phyloP scores from a whole-genome alignment of 345 rosid genomes.

The Litchi chinensis region DNA sequence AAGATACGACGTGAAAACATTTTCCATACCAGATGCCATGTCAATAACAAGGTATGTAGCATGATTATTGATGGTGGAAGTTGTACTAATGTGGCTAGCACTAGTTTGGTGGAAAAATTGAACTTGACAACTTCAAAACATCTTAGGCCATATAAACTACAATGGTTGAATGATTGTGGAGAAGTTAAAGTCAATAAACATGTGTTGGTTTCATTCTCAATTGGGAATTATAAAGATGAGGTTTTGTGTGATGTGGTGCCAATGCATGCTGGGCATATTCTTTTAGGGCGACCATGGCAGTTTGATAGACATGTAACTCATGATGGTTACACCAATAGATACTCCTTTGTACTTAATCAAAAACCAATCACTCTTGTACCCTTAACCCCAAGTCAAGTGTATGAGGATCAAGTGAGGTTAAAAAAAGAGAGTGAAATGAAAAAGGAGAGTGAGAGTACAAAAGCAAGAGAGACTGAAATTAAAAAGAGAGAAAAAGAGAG shows the following conservation, averaged over 20 bases:
- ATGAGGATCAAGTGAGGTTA: not conserved
- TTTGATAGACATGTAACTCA: not conserved
- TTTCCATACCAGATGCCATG: not conserved
- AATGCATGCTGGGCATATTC: not conserved
- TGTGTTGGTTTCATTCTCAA: not conserved
- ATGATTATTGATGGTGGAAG: not conserved
- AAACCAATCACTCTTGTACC: too few species aligned
- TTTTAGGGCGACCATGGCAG: not conserved
- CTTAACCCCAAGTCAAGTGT: too few species aligned
- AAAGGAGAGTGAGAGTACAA: not conserved
- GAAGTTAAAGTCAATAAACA: too few species aligned
- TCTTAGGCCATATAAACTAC: too few species aligned
- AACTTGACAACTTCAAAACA: too few species aligned
- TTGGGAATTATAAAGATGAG: not conserved
- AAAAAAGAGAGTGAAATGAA: not conserved
- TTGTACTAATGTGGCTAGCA: not conserved
- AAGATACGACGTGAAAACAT: too few species aligned
- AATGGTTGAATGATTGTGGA: too few species aligned
- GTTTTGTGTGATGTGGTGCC: not conserved
- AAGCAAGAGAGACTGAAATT: not conserved
- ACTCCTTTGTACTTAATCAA: too few species aligned
- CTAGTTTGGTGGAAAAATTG: too few species aligned
- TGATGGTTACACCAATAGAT: too few species aligned
- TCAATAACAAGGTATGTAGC: not conserved
- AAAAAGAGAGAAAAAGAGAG: too few species aligned